Base-by-base conservation (phyloP, 108 stramenopile genomes). In the Cylindrotheca closterium region DNA sequence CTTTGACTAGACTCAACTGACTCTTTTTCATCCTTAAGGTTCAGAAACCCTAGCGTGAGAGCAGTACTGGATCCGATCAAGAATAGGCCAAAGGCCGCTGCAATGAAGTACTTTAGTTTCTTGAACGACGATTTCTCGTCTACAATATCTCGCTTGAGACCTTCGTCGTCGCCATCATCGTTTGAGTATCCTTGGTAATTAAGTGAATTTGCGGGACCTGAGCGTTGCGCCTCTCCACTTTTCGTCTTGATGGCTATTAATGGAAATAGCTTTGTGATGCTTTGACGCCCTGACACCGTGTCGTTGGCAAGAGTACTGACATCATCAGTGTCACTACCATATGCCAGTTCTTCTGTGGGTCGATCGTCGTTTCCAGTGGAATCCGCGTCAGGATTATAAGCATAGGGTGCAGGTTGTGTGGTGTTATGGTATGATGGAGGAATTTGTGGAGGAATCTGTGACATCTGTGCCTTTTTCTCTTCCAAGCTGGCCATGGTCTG, bases 251-350 rank as follows among this genome's bases (percentile, higher is more conserved):
- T 42, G 10, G 37, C 7, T 42, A 42, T 42, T 15, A 15, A 42
- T 42, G 37, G 37, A 42, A 42, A 42, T 7, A 42, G 10, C 15
- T 42, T 42, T 7, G 37, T 42, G 37, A 42, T 42, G 15, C 37
- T 42, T 42, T 15, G 10, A 50, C 66, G 55, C 32, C 65, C 73
- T n/a, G 31, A 49, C 19, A 67, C 59, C 7, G 73, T 74, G 32
- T 74, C 73, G 46, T 58, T 58, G 34, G 66, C 73, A 42, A 74
- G 31, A 4, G 73, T 74, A 34, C 73, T 74, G 21, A 74, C 32
- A 37, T 73, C 73, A 26, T 74, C 73, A 26, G 62, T 66, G 10
- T 28, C n/a, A 3, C 73, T 66, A 23, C 62, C 28, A 51, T 67
- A 55, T 25, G 73, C 55, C 25, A 74, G 42, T 8, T 37, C 30